phyloP scores from a whole-genome alignment of 768 basidiomycete species.

The Agaricus subrufescens region DNA sequence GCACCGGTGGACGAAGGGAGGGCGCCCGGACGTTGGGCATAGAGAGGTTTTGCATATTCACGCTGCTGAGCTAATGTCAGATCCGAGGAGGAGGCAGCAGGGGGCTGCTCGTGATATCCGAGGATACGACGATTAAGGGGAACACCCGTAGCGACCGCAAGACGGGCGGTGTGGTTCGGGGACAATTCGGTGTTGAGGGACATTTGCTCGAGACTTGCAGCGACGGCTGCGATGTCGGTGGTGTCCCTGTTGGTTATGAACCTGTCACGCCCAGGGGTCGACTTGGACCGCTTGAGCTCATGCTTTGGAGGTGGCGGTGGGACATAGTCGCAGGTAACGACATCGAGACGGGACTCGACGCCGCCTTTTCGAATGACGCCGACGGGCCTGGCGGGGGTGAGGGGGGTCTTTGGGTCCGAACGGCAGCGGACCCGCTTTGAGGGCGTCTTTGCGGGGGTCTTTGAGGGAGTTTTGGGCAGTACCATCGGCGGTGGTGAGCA shows the following conservation, averaged over 20 bases:
- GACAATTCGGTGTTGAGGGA: conserved; percentile 57
- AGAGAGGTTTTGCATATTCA: conserved; percentile 71
- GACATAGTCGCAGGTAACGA: conserved; percentile 73
- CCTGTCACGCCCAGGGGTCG: conserved; percentile 67
- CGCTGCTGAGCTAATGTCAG: conserved; percentile 72
- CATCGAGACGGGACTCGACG: conserved; percentile 70
- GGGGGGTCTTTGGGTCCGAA: conserved; percentile 46
- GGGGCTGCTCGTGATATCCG: conserved; percentile 85
- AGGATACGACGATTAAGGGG: conserved; percentile 79
- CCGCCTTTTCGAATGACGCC: conserved; percentile 78
- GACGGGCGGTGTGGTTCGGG: conserved; percentile 73
- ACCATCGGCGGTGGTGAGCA: too few relatives aligned
- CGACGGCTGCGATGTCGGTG: conserved; percentile 35
- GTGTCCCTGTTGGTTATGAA: conserved; percentile 63
- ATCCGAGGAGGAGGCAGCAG: conserved; percentile 68
- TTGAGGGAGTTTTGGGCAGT: conserved; percentile 34
- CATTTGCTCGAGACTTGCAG: conserved; percentile 63
- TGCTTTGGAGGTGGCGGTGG: conserved; percentile 45
- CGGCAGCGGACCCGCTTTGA: conserved; percentile 36
- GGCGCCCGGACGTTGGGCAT: conserved; percentile 58
- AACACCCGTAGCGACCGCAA: conserved; percentile 72
- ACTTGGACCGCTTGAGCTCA: conserved; percentile 68
- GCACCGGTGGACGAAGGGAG: conserved; percentile 61
- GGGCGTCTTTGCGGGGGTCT: conserved; percentile 35
- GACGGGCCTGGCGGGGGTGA: conserved; percentile 26